Percentiles rank a stretch among this genome's conserved stretches.
phyloP scores from a whole-genome alignment of 2,329 filamentous ascomycete species.

The Talaromyces amestolkiae region DNA sequence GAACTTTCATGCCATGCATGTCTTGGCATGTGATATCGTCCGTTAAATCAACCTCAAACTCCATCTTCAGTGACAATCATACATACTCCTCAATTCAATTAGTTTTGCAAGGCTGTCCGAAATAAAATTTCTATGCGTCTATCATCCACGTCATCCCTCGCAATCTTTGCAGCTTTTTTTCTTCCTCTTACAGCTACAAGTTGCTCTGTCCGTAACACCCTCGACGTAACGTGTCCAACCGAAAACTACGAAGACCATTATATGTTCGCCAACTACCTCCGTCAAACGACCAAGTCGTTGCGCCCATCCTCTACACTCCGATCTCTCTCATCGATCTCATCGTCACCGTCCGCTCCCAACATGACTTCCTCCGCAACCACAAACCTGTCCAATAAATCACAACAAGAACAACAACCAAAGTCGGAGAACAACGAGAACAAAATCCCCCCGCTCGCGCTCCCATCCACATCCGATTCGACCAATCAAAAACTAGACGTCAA shows the following conservation, averaged over 20 bases:
- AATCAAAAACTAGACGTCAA: conserved; percentile 63
- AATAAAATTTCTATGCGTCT: neutral
- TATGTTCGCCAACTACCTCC: conserved; percentile 16
- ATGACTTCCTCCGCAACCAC: neutral
- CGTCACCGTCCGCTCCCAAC: neutral
- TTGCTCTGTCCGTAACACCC: neutral
- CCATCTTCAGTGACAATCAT: neutral
- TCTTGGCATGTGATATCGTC: conserved; percentile 13
- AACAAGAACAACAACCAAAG: neutral
- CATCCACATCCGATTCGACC: neutral
- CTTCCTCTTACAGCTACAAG: conserved; percentile 1
- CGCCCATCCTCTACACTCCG: neutral
- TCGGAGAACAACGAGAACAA: neutral
- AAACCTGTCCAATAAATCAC: conserved; percentile 1
- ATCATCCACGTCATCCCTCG: neutral
- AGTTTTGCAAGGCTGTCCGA: neutral
- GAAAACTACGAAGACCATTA: neutral
- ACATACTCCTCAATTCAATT: too few relatives aligned
- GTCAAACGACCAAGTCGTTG: conserved; percentile 14
- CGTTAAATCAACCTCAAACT: conserved; percentile 4
- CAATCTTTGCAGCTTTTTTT: neutral
- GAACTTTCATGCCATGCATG: conserved; percentile 14
- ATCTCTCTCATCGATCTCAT: neutral
- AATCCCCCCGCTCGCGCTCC: conserved; percentile 13
- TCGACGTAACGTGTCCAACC: neutral